A percentile compares a stretch with the other conserved stretches of the same genome.
phyloP scores from a whole-genome alignment of 441 rosid genomes.

The Bocquillonia castaneifolia region DNA sequence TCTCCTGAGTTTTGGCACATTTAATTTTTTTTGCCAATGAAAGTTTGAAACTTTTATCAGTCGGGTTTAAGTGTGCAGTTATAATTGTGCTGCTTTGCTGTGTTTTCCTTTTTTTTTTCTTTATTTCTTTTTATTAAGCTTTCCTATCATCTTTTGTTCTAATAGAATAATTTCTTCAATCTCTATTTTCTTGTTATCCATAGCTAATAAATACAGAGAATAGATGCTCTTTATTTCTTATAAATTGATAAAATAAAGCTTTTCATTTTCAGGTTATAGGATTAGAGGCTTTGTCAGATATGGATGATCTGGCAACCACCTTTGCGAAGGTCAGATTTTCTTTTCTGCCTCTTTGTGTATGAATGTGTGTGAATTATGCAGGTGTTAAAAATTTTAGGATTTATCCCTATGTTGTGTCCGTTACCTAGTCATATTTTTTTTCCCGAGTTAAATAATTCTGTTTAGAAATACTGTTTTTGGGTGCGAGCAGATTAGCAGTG shows the following conservation, averaged over 20 bases:
- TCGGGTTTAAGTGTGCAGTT: too few relatives aligned
- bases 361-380: background rate
- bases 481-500: background rate
- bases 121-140: too few relatives aligned
- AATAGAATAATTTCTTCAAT: too few relatives aligned
- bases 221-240: background rate
- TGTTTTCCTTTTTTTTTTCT: too few relatives aligned
- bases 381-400: background rate
- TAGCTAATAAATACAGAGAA: background rate
- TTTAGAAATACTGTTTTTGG: too few relatives aligned
- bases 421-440: background rate
- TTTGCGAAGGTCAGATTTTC: constrained; percentile 62
- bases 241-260: too few relatives aligned
- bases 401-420: background rate
- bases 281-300: constrained; percentile 51
- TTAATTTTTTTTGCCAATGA: too few relatives aligned
- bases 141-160: too few relatives aligned
- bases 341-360: background rate
- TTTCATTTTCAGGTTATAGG: constrained; percentile 49
- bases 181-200: too few relatives aligned
- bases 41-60: too few relatives aligned
- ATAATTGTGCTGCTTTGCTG: too few relatives aligned
- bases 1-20: background rate
- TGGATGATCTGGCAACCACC: constrained; percentile 65
- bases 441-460: too few relatives aligned